These are phyloP conservation scores for Leccinum subtestaceum DNA, from an alignment of 768 basidiomycete genomes.

Conservation along the genomic window DNA sequence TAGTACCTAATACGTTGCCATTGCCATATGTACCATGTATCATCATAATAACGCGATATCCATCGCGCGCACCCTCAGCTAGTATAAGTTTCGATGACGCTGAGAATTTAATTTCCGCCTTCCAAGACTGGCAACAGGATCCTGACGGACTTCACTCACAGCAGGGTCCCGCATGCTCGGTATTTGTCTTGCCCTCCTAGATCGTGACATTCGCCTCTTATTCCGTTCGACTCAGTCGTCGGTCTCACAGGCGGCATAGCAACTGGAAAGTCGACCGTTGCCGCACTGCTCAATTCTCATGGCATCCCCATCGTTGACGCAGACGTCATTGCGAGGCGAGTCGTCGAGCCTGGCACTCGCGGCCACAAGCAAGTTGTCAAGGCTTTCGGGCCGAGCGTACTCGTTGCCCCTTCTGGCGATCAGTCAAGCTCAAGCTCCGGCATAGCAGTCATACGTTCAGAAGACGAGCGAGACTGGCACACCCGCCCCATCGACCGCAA, in stretches of 20 bases:
- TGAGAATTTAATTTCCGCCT: too few species aligned
- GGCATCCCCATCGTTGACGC: slow-evolving; percentile 85
- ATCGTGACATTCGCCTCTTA: neutral
- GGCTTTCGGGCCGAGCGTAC: slow-evolving; percentile 68
- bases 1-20: too few species aligned
- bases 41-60: too few species aligned
- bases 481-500: too few species aligned
- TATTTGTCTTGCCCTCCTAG: neutral
- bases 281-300: slow-evolving; percentile 42
- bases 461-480: too few species aligned
- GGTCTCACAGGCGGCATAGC: slow-evolving; percentile 90
- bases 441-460: too few species aligned
- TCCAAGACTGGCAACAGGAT: too few species aligned
- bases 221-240: slow-evolving; percentile 58
- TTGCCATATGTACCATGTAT: too few species aligned
- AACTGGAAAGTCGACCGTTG: slow-evolving; percentile 89
- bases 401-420: slow-evolving; percentile 34
- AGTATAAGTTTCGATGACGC: too few species aligned
- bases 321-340: slow-evolving; percentile 82
- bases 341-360: slow-evolving; percentile 79
- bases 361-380: slow-evolving; percentile 64
- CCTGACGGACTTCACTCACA: too few species aligned
- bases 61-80: too few species aligned
- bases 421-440: neutral
- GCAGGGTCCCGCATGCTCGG: too few species aligned